Conservation (phyloP, 495 filamentous ascomycete species). For the Hamigera avellanea region DNA sequence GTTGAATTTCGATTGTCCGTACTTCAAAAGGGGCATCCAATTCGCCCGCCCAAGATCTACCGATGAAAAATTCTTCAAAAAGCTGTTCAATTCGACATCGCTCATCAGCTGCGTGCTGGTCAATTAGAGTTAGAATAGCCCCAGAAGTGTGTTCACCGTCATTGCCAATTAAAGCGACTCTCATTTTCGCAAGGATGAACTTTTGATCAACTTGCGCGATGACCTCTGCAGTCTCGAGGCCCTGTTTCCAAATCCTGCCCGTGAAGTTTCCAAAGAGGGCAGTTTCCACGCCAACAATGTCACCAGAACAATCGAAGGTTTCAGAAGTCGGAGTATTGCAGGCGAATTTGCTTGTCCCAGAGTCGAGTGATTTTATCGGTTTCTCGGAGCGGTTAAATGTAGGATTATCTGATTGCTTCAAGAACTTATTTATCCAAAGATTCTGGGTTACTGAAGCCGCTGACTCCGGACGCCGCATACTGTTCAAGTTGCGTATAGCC, state of each 20-base stretch:
- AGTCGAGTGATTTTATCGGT: constrained; percentile 29
- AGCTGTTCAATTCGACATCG: constrained; percentile 69
- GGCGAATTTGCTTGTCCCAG: neutral
- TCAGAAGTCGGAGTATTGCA: neutral
- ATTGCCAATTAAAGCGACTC: neutral
- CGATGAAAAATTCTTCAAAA: constrained; percentile 32
- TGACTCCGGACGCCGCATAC: constrained; percentile 8
- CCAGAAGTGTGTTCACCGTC: constrained; percentile 1
- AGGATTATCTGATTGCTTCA: constrained; percentile 49
- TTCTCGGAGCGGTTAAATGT: constrained; percentile 43
- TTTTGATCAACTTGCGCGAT: constrained; percentile 82
- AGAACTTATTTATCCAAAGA: constrained; percentile 25
- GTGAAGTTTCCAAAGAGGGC: constrained; percentile 14
- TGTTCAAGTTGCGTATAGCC: neutral
- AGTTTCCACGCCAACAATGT: constrained; percentile 5
- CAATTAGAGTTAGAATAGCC: constrained; percentile 58
- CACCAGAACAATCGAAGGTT: constrained; percentile 2
- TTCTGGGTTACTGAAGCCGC: constrained; percentile 4
- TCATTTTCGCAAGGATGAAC: constrained; percentile 65
- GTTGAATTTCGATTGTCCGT: constrained; percentile 29
- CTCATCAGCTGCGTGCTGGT: constrained; percentile 94
- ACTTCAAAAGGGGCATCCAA: constrained; percentile 3
- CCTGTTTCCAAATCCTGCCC: constrained; percentile 54
- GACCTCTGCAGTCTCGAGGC: constrained; percentile 50
- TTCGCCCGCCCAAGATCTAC: neutral